Base-by-base conservation (phyloP, 768 basidiomycete genomes). In the Postia placenta region DNA sequence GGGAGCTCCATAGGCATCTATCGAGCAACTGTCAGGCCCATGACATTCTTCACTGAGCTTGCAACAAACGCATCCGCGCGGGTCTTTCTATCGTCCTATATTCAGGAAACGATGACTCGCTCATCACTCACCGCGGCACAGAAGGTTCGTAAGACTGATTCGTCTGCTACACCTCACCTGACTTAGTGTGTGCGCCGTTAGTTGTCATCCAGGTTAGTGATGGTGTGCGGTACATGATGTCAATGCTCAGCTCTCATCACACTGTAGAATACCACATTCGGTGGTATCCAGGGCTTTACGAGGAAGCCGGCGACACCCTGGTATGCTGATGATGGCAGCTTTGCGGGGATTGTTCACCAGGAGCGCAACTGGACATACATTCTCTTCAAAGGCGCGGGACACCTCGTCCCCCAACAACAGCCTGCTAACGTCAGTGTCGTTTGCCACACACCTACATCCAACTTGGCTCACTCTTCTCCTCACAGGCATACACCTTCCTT, bases 261-360 rank as follows among this genome's bases (percentile, higher is more conserved):
- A n/a, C n/a, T 26, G 3, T 27, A 87, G 82, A 89, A 89, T 56
- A 86, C 85, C 22, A 87, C 87, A 0, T 89, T 87, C 54, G 85
- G 84, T 22, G 86, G 84, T 5, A 80, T 81, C 37, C 83, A 79
- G 64, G 87, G 87, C 3, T 89, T 89, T 62, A 80, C 81, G 3
- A 71, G 77, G 41, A 72, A 74, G 49, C 87, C 87, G 0, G 74
- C 80, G 2, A 87, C 87, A 0, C 75, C 80, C 0, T 88, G 85
- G 83, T 67, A 64, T 47, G 78, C 80, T 44, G 81, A 85, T 45
- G 58, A 62, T 1, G 78, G 79, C 12, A 67, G 78, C 46, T 74
- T 79, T 47, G 83, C 78, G 0, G 87, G 86, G 0, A 80, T 86
- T 26, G 72, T 87, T 15, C 84, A 85, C 57, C 85, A 86, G 63